Base-by-base conservation (phyloP, 192 early-diverging fungal genomes). In the Thoreauomyces humboldtii region DNA sequence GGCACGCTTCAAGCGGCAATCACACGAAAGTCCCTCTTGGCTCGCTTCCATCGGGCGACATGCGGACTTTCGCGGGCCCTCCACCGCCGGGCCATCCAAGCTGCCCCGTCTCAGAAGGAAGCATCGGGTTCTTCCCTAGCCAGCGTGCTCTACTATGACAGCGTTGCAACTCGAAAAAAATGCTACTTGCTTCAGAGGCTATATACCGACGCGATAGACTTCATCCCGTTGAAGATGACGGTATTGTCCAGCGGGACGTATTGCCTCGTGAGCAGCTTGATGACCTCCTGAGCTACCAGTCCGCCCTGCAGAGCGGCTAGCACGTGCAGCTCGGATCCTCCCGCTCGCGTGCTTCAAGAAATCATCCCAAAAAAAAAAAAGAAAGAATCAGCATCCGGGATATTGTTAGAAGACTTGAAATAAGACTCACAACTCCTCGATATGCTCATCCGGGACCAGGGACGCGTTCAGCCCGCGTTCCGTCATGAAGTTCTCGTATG, bases 231-330 rank as follows among this genome's bases (percentile, higher is more conserved):
- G 64, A 92, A 89, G 14, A 98, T 74, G 50, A 86, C 85, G 0
- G 89, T 86, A 70, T 96, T 96, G 74, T 92, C 82, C 48, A 94
- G 73, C 1, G 95, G 94, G 48, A 95, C 86, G 67, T 99, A 99
- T 77, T 99, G 96, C 45, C 81, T 80, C 2, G 96, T 99, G 36
- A 97, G 84, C 38, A 99, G 69, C 79, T 99, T 99, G 80, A 97
- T 95, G 27, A 86, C 76, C 72, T 99, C 96, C 64, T 99, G 96
- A 12, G 92, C 82, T 19, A 88, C 90, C 32, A 99, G 77, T 22
- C 95, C 96, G 38, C 95, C 96, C 58, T 88, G 78, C 17, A 96
- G 66, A 6, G 92, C 86, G 0, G 93, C 89, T 38, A 93, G 85
- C 69, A 88, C 91, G 67, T 91, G 91, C 12, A 95, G 80, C 60